Evolutionary conservation across 2,329 filamentous ascomycete genomes (phyloP), one percentile per base, ranked within the genome.

Genomic region (Fusarium guadeloupense): DNA sequence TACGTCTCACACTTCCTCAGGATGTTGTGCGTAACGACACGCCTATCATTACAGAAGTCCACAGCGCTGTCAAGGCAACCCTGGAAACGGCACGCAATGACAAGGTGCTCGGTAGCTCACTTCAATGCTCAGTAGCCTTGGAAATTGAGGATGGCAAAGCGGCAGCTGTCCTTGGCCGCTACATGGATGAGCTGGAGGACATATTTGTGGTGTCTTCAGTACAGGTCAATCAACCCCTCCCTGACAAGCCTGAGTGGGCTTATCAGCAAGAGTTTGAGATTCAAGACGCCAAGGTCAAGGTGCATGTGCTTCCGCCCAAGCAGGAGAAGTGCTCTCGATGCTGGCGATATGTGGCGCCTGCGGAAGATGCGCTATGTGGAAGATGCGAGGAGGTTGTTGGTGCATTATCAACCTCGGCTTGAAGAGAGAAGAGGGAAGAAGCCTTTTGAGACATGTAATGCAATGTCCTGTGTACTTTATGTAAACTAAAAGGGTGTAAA

Each of bases 321-420:
- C 69, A 80, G 12, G 77, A 81, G 40, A 99, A 98, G 75, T 99
- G 95, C 73, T 82, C 85, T 1, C 83, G 95, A 44, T 99, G 95
- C 77, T 99, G 95, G 95, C 86, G 90, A 59, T 96, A 92, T 74
- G 82, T 90, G 20, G 88, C 90, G n/a, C 79, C 83, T n/a, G 76
- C 77, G 41, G 82, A 89, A 66, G 86, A 90, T 16, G 74, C 78
- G 33, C 77, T 96, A 16, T 98, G 94, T 75, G 76, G 75, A 42
- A 81, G 92, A 71, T 98, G 94, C 73, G 86, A 88, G 25, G 83
- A 85, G 12, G 85, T 89, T 30, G 83, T 94, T 31, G 52, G 61
- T 33, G 55, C 54, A 44, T 38, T 56, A 20, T 38, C 64, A 37
- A 41, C 37, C 35, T 58, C 44, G 38, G 52, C 46, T 14, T 45